Conservation (phyloP, 2,329 filamentous ascomycete species). For the Talaromyces pinophilus region DNA sequence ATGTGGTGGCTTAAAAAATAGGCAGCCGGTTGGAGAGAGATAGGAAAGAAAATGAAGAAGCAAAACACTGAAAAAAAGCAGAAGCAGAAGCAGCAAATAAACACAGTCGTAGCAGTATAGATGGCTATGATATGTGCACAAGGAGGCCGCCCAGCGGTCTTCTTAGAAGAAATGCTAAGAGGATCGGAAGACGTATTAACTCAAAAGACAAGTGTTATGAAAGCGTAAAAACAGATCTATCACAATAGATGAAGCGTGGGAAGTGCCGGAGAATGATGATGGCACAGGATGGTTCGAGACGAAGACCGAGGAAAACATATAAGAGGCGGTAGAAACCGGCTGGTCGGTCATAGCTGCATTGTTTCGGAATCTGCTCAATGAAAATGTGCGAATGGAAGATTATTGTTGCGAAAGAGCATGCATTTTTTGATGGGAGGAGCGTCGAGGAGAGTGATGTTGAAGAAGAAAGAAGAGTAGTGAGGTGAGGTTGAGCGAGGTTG, state of each 20-base stretch:
- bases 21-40: conserved; percentile 44
- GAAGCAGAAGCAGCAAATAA: conserved; percentile 15
- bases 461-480: neutral
- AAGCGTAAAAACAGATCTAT: conserved; percentile 6
- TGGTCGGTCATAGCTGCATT: conserved; percentile 20
- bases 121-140: conserved; percentile 20
- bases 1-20: conserved; percentile 52
- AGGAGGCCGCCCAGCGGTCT: conserved; percentile 24
- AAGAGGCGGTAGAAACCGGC: conserved; percentile 9
- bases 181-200: conserved; percentile 25
- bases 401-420: neutral
- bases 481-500: conserved; percentile 9
- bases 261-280: conserved; percentile 8
- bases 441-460: neutral
- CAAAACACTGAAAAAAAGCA: conserved; percentile 24
- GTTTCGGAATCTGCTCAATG: neutral
- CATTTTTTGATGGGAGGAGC: neutral
- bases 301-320: conserved; percentile 16
- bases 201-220: neutral
- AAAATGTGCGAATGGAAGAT: neutral
- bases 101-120: conserved; percentile 18
- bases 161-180: conserved; percentile 17
- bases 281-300: conserved; percentile 11
- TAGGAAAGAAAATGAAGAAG: conserved; percentile 29
- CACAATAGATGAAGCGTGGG: conserved; percentile 12